Evolutionary conservation across 1,139 yeast genomes (phyloP).

Genomic region (Kodamaea sp.): DNA sequence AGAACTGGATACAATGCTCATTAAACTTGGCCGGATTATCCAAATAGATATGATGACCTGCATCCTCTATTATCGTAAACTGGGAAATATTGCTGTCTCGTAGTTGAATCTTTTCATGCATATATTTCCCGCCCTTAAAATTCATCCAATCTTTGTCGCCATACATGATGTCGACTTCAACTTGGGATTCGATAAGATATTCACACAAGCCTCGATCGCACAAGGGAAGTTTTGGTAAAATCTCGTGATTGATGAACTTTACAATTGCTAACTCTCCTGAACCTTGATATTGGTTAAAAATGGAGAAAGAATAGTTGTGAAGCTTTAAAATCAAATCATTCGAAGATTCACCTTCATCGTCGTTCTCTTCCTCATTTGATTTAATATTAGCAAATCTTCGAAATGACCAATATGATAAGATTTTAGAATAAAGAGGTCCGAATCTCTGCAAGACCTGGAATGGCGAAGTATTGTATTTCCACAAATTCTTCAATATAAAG

Average conservation of each 20-base stretch:
- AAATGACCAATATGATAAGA: slow-evolving; percentile 43
- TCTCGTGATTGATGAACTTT: slow-evolving; percentile 39
- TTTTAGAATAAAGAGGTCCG: slow-evolving; percentile 42
- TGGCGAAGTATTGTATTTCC: slow-evolving; percentile 42
- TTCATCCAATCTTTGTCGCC: slow-evolving; percentile 50
- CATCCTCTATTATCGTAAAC: slow-evolving; percentile 25
- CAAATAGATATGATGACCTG: slow-evolving; percentile 40
- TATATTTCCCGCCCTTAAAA: slow-evolving; percentile 36
- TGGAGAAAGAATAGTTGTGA: slow-evolving; percentile 41
- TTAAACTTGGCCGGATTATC: slow-evolving; percentile 39
- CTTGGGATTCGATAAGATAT: slow-evolving; percentile 22
- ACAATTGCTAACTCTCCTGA: slow-evolving; percentile 47
- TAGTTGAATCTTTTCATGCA: slow-evolving; percentile 23
- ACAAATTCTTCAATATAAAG: slow-evolving; percentile 29
- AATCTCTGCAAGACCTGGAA: slow-evolving; percentile 37
- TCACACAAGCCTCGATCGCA: slow-evolving; percentile 40
- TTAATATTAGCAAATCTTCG: slow-evolving; percentile 35
- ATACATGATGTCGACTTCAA: slow-evolving; percentile 35
- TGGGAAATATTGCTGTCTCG: slow-evolving; percentile 18
- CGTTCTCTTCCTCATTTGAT: slow-evolving; percentile 10
- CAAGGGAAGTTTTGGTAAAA: slow-evolving; percentile 39
- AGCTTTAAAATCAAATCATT: slow-evolving; percentile 31
- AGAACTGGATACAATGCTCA: slow-evolving; percentile 24
- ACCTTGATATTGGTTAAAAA: slow-evolving; percentile 44
- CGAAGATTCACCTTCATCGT: slow-evolving; percentile 1